phyloP scores from a whole-genome alignment of 441 rosid species.

The Breynia disticha region DNA sequence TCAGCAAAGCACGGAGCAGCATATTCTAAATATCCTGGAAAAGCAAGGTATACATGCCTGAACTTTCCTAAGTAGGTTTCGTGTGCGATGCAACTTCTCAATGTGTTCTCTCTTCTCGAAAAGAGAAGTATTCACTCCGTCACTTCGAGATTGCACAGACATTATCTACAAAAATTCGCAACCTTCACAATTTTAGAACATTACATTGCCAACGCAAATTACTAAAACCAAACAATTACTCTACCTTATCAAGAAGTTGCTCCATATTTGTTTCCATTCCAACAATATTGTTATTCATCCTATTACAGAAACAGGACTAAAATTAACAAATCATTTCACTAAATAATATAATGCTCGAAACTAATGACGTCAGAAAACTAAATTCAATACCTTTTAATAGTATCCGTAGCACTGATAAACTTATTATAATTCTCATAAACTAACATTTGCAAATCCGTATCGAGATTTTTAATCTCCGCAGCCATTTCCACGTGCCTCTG shows the following conservation, averaged over 20 bases:
- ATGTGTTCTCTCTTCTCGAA: conserved; percentile 93
- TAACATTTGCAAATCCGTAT: conserved; percentile 94
- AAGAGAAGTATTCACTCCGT: conserved; percentile 88
- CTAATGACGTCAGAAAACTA: too few relatives aligned
- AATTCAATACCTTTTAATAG: conserved; percentile 67
- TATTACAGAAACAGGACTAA: conserved; percentile 24
- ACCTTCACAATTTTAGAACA: background rate
- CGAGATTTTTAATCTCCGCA: conserved; percentile 96
- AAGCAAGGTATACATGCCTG: conserved; percentile 42
- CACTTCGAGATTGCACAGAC: conserved; percentile 96
- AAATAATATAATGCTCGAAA: background rate
- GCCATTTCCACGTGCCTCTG: conserved; percentile 97
- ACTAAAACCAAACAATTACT: conserved; percentile 6
- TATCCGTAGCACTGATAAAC: conserved; percentile 96
- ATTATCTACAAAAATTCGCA: conserved; percentile 48
- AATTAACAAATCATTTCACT: background rate
- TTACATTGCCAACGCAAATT: background rate
- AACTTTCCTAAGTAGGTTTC: conserved; percentile 94
- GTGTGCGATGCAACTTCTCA: conserved; percentile 91
- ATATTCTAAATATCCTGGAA: background rate
- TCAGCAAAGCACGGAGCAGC: too few relatives aligned
- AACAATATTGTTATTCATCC: conserved; percentile 94
- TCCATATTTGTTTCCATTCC: conserved; percentile 98
- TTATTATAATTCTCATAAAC: conserved; percentile 95
- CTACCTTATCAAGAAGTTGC: conserved; percentile 85